A percentile compares a stretch with the other conserved stretches of the same genome.
These are phyloP conservation scores for Populus hybrid DNA, from an alignment of 441 rosid genomes.

Conservation along the genomic window DNA sequence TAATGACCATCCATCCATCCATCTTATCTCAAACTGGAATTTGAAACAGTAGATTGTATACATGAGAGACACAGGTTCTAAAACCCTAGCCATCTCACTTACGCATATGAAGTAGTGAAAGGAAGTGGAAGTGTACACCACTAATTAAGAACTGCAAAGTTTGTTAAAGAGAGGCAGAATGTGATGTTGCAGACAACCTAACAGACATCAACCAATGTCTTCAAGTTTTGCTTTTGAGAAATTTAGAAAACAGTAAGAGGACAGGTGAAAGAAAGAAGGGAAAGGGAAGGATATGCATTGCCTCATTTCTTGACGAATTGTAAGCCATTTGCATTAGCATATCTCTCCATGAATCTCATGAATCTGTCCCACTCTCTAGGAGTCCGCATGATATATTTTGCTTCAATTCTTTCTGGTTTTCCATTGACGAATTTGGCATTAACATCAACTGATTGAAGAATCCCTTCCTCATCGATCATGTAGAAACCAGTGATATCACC, in stretches of 20 bases:
- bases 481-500: constrained; percentile 93
- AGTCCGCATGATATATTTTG: constrained; percentile 74
- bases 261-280: neutral
- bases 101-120: constrained; percentile 4
- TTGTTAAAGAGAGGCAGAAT: constrained; percentile 15
- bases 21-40: neutral
- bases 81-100: constrained; percentile 1
- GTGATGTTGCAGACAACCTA: constrained; percentile 9
- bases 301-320: constrained; percentile 77
- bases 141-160: constrained; percentile 20
- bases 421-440: constrained; percentile 90
- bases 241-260: constrained; percentile 11
- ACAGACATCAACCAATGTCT: neutral
- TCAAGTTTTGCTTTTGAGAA: constrained; percentile 9
- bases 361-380: constrained; percentile 94
- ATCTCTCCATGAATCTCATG: constrained; percentile 98
- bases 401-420: constrained; percentile 79
- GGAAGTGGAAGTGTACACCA: constrained; percentile 11
- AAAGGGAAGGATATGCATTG: constrained; percentile 24
- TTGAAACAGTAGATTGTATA: neutral
- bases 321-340: constrained; percentile 79
- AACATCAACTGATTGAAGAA: constrained; percentile 86
- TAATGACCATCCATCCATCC: neutral
- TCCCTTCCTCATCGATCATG: constrained; percentile 96
- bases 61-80: neutral